phyloP scores from a whole-genome alignment of 441 rosid species.

The Populus hybrid region DNA sequence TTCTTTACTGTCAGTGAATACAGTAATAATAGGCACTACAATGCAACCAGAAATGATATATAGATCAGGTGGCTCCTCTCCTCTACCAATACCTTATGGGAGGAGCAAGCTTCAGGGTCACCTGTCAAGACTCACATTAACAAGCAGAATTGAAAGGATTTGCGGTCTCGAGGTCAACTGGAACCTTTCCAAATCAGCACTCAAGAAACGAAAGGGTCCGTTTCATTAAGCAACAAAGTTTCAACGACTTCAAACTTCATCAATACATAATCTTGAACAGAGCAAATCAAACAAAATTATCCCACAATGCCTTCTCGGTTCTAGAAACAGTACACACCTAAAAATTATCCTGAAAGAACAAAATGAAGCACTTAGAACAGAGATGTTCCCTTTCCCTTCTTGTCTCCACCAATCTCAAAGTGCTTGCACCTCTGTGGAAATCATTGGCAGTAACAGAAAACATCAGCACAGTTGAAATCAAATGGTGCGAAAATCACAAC shows the following conservation, averaged over 20 bases:
- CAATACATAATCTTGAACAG: not conserved
- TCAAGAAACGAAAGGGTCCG: not conserved
- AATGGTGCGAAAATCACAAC: too few relatives aligned
- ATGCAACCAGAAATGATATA: too few relatives aligned
- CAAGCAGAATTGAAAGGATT: too few relatives aligned
- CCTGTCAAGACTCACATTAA: too few relatives aligned
- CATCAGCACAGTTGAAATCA: too few relatives aligned
- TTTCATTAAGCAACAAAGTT: not conserved
- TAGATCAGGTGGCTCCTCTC: too few relatives aligned
- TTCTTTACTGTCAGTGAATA: too few relatives aligned
- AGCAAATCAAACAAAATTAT: not conserved
- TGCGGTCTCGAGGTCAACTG: too few relatives aligned
- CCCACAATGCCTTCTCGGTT: not conserved
- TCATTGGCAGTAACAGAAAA: not conserved
- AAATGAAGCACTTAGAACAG: constrained; percentile 34
- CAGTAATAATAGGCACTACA: too few relatives aligned
- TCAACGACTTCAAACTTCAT: not conserved
- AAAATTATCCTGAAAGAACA: not conserved
- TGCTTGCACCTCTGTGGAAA: constrained; percentile 52
- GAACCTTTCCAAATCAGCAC: too few relatives aligned
- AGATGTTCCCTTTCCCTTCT: constrained; percentile 62
- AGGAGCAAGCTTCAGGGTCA: too few relatives aligned
- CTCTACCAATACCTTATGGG: too few relatives aligned
- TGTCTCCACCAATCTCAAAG: constrained; percentile 61
- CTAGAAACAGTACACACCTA: not conserved